These are phyloP conservation scores for Mycena olivaceomarginata DNA, from an alignment of 768 basidiomycete genomes.

Conservation along the genomic window DNA sequence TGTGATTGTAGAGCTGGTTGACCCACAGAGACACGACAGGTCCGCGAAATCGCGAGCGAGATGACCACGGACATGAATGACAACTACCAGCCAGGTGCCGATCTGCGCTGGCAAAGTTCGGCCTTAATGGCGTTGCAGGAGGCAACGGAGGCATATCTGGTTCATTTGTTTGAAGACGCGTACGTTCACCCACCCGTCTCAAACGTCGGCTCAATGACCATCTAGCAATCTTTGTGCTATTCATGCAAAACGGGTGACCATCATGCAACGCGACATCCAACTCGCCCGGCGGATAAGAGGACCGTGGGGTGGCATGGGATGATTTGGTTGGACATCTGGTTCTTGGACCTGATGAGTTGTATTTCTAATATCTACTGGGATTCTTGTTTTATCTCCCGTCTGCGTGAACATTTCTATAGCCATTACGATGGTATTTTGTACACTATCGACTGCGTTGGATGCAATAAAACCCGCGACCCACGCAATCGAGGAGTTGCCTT, in stretches of 20 bases:
- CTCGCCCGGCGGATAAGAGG: slow-evolving; percentile 97
- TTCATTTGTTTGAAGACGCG: slow-evolving; percentile 99
- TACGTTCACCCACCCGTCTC: slow-evolving; percentile 67
- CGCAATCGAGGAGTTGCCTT: neutral
- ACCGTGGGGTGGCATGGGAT: slow-evolving; percentile 86
- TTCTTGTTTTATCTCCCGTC: slow-evolving; percentile 5
- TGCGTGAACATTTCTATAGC: neutral
- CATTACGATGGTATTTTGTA: neutral
- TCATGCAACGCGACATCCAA: slow-evolving; percentile 98
- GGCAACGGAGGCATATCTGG: slow-evolving; percentile 95
- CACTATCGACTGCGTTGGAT: neutral
- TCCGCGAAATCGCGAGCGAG: slow-evolving; percentile 95
- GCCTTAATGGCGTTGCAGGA: slow-evolving; percentile 97
- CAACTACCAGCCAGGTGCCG: slow-evolving; percentile 68
- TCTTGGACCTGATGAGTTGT: slow-evolving; percentile 30
- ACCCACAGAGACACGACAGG: slow-evolving; percentile 66
- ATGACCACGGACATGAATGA: slow-evolving; percentile 88
- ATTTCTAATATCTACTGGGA: slow-evolving; percentile 37
- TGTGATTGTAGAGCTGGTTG: neutral
- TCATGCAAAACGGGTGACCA: slow-evolving; percentile 97
- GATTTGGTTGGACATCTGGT: slow-evolving; percentile 38
- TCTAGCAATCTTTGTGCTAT: slow-evolving; percentile 95
- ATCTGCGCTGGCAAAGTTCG: slow-evolving; percentile 95
- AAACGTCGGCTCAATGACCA: slow-evolving; percentile 10
- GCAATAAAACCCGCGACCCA: neutral